phyloP scores from a whole-genome alignment of 768 basidiomycete genomes.

The Russula vinacea region DNA sequence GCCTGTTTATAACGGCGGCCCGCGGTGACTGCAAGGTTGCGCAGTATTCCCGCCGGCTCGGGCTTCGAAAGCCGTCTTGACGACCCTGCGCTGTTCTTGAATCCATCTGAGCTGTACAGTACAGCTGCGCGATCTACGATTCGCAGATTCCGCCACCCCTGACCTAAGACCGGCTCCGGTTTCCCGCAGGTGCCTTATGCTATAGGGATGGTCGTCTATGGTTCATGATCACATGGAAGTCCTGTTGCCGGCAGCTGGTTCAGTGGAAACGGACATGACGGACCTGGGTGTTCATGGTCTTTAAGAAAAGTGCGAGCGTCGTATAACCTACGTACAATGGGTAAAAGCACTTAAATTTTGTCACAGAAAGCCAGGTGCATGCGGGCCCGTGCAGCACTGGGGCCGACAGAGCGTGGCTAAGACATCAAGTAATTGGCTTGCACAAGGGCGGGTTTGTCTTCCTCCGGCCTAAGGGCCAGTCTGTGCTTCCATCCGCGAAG shows the following conservation, averaged over 20 bases:
- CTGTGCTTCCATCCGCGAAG: constrained; percentile 38
- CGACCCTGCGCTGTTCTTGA: constrained; percentile 36
- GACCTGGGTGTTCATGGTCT: constrained; percentile 47
- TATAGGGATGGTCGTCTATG: constrained; percentile 42
- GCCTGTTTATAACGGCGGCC: too few species aligned
- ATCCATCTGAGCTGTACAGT: constrained; percentile 31
- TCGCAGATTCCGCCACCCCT: constrained; percentile 42
- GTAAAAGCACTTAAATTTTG: not conserved
- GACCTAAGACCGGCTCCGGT: constrained; percentile 47
- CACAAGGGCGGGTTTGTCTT: constrained; percentile 40
- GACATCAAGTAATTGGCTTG: constrained; percentile 43
- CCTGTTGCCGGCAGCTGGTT: constrained; percentile 38
- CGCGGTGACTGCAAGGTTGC: too few species aligned
- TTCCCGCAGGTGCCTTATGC: constrained; percentile 44
- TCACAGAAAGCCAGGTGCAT: constrained; percentile 47
- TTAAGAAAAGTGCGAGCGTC: constrained; percentile 41
- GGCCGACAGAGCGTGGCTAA: constrained; percentile 35
- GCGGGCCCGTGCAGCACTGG: constrained; percentile 44
- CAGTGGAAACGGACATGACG: constrained; percentile 29
- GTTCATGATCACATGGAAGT: constrained; percentile 41
- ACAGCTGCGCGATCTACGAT: constrained; percentile 33
- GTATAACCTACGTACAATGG: not conserved
- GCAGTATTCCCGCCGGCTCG: not conserved
- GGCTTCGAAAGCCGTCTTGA: constrained; percentile 2
- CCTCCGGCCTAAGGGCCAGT: constrained; percentile 43